Conservation (phyloP, 495 filamentous ascomycete genomes). For the Cercophora sp. region DNA sequence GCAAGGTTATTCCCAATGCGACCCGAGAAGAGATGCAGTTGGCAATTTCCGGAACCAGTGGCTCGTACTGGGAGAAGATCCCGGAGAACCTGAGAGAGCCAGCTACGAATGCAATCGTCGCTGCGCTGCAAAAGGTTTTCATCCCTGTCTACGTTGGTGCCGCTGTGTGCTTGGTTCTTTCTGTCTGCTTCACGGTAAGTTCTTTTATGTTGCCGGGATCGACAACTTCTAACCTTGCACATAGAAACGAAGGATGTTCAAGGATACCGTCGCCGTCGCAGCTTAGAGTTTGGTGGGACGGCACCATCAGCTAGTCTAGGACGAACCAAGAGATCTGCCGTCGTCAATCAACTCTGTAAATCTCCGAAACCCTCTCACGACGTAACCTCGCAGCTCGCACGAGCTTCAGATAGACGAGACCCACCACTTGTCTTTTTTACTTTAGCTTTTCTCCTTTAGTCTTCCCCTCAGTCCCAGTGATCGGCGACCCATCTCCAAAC, state of each 20-base stretch:
- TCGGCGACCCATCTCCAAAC: background rate
- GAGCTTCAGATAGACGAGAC: background rate
- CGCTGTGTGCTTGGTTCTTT: constrained; percentile 4
- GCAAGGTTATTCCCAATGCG: background rate
- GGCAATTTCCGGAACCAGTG: constrained; percentile 7
- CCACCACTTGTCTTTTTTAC: background rate
- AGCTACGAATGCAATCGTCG: constrained; percentile 4
- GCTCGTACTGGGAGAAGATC: background rate
- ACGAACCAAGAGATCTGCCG: too few species aligned
- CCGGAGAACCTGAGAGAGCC: background rate
- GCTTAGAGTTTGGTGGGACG: background rate
- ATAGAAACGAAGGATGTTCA: constrained; percentile 10
- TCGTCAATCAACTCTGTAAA: background rate
- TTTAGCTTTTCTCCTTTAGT: background rate
- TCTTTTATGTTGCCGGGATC: background rate
- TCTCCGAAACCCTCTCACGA: background rate
- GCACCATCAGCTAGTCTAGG: too few species aligned
- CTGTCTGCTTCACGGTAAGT: constrained; percentile 9
- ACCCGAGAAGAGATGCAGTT: constrained; percentile 10
- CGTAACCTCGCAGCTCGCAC: constrained; percentile 2
- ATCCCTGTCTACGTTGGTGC: constrained; percentile 11
- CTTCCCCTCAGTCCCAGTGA: constrained; percentile 1
- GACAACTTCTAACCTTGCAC: background rate
- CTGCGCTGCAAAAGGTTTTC: constrained; percentile 6
- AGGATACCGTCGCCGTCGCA: constrained; percentile 5